phyloP scores from a whole-genome alignment of 2,329 filamentous ascomycete genomes.

The Sarocladium brachiariae region DNA sequence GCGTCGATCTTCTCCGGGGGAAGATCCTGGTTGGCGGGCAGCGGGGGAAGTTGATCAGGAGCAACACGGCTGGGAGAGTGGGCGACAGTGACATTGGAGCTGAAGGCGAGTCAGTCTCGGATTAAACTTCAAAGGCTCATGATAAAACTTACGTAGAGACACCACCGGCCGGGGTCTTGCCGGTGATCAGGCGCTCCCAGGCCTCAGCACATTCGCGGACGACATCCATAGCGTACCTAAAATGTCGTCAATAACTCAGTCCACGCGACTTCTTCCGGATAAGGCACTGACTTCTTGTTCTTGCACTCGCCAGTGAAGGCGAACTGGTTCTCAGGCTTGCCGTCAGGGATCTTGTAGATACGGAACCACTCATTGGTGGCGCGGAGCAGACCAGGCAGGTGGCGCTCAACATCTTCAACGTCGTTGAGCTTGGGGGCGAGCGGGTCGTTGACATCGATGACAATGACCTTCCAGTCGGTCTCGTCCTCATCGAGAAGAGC shows the following conservation, averaged over 20 bases:
- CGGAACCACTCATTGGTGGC: constrained; percentile 99
- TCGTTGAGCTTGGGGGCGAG: constrained; percentile 95
- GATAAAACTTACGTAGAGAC: constrained; percentile 68
- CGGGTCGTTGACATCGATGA: constrained; percentile 97
- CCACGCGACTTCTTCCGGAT: not conserved
- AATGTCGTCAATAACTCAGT: constrained; percentile 13
- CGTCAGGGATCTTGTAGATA: constrained; percentile 99
- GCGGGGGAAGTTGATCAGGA: constrained; percentile 62
- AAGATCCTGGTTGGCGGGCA: constrained; percentile 75
- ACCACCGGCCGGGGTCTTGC: constrained; percentile 72
- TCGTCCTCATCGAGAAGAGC: constrained; percentile 98
- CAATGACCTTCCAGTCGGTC: constrained; percentile 99
- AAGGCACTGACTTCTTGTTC: constrained; percentile 78
- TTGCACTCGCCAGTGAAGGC: constrained; percentile 99
- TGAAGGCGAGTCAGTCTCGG: constrained; percentile 37
- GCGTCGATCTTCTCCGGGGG: constrained; percentile 83
- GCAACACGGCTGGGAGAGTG: constrained; percentile 68
- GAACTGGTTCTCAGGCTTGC: constrained; percentile 99
- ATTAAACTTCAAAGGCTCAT: constrained; percentile 7
- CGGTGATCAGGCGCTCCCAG: constrained; percentile 92
- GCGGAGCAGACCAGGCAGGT: constrained; percentile 91
- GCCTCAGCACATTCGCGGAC: constrained; percentile 93
- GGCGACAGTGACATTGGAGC: constrained; percentile 71
- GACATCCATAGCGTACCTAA: constrained; percentile 86
- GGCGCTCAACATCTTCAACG: constrained; percentile 97